These are phyloP conservation scores for Solanum gracilifrons DNA, from an alignment of 257 asterid species.

Conservation along the genomic window DNA sequence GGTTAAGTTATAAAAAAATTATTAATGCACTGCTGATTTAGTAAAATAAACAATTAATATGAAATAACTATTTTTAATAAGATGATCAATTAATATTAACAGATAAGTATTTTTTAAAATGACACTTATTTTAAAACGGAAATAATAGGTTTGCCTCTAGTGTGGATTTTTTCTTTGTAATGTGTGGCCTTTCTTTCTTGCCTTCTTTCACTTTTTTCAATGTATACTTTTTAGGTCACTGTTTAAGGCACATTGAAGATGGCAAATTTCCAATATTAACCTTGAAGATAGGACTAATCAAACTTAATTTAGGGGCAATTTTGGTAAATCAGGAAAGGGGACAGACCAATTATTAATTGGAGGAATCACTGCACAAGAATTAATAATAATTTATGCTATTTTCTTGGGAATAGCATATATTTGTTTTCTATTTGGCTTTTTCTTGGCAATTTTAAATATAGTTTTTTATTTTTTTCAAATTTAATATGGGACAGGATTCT, in stretches of 20 bases:
- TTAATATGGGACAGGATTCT: neutral
- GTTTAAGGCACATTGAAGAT: constrained; percentile 11
- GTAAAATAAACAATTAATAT: too few species aligned
- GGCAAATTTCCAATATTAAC: constrained; percentile 10
- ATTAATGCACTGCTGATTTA: too few species aligned
- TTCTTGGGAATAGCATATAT: constrained; percentile 24
- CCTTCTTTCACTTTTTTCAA: constrained; percentile 15
- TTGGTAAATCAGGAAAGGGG: neutral
- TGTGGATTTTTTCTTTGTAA: neutral
- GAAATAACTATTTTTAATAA: too few species aligned
- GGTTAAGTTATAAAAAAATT: too few species aligned
- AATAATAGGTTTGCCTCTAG: neutral
- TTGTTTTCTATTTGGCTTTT: constrained; percentile 2
- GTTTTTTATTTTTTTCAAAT: neutral
- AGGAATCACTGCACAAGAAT: constrained; percentile 26
- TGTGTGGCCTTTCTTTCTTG: neutral
- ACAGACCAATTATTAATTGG: constrained; percentile 12
- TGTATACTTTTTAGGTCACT: constrained; percentile 29
- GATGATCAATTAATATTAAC: too few species aligned
- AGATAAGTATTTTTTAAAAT: too few species aligned
- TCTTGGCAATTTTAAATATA: neutral
- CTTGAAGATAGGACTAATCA: neutral
- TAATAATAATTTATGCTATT: constrained; percentile 5
- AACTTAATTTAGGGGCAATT: constrained; percentile 11
- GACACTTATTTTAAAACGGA: neutral